Evolutionary conservation across 2,329 filamentous ascomycete species (phyloP).

Genomic region (Nectriaceae sp.): DNA sequence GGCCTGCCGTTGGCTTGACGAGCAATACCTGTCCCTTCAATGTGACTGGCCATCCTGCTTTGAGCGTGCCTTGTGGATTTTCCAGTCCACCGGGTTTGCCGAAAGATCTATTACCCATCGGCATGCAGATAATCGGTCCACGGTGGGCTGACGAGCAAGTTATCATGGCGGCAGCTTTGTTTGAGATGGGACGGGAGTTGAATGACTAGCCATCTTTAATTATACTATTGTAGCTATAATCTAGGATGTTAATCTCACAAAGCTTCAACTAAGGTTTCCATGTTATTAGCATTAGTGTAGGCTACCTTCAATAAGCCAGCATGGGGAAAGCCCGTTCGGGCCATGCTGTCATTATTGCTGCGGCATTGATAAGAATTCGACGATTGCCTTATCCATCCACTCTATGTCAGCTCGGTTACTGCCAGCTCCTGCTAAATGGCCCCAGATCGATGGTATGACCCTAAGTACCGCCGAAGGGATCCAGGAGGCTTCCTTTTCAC

Average conservation of each 20-base stretch:
- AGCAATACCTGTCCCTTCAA: conserved; percentile 51
- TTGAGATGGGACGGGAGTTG: conserved; percentile 22
- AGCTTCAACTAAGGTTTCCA: no score
- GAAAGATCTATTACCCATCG: conserved; percentile 25
- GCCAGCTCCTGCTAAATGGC: conserved; percentile 38
- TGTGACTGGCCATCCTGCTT: conserved; percentile 49
- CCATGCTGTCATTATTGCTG: no score
- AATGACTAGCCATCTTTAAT: no score
- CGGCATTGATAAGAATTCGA: conserved; percentile 30
- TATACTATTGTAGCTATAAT: no score
- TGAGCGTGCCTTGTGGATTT: conserved; percentile 45
- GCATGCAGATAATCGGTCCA: conserved; percentile 34
- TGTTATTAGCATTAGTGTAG: no score
- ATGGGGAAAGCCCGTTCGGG: no score
- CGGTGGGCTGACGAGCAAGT: conserved; percentile 28
- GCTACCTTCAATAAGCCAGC: no score
- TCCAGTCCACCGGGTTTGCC: conserved; percentile 8
- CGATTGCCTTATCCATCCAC: conserved; percentile 35
- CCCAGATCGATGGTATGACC: conserved; percentile 39
- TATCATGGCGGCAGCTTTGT: conserved; percentile 25
- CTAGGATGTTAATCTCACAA: no score
- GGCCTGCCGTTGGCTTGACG: conserved; percentile 45
- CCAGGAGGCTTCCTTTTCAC: conserved; percentile 32
- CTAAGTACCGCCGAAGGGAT: conserved; percentile 31
- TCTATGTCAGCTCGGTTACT: conserved; percentile 28